phyloP scores from a whole-genome alignment of 805 yeast genomes.

The Ogataea thermomethanolica region DNA sequence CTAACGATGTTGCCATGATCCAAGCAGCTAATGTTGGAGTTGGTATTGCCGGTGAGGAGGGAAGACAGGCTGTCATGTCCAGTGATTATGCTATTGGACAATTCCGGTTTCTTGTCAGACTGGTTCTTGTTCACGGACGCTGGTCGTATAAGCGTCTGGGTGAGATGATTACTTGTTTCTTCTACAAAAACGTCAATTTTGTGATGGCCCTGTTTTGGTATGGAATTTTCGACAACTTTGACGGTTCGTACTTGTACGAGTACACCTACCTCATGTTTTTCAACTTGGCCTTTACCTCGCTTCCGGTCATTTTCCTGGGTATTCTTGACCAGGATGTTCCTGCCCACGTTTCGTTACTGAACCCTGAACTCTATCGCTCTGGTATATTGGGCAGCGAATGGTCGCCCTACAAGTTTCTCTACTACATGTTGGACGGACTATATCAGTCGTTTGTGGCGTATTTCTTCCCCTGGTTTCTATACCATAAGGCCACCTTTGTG shows the following conservation, averaged over 20 bases:
- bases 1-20: constrained; percentile 85
- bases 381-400: constrained; percentile 66
- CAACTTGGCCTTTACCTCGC: constrained; percentile 76
- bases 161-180: constrained; percentile 76
- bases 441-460: constrained; percentile 69
- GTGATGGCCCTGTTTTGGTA: constrained; percentile 76
- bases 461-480: constrained; percentile 63
- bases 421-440: constrained; percentile 65
- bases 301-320: constrained; percentile 73
- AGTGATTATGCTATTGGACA: constrained; percentile 83
- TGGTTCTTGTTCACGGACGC: constrained; percentile 75
- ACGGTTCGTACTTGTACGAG: constrained; percentile 74
- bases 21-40: constrained; percentile 83
- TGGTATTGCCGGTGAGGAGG: constrained; percentile 86
- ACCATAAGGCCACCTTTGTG: constrained; percentile 42
- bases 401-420: constrained; percentile 55
- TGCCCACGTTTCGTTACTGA: constrained; percentile 58
- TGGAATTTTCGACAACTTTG: constrained; percentile 64
- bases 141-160: constrained; percentile 76
- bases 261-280: constrained; percentile 75
- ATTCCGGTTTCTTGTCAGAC: constrained; percentile 61
- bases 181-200: constrained; percentile 72
- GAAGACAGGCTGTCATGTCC: constrained; percentile 83
- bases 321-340: constrained; percentile 73
- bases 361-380: constrained; percentile 65